A percentile compares a stretch with the other conserved stretches of the same genome.
These are phyloP conservation scores for Metschnikowia sp. DNA, from an alignment of 805 yeast genomes.

Conservation along the genomic window DNA sequence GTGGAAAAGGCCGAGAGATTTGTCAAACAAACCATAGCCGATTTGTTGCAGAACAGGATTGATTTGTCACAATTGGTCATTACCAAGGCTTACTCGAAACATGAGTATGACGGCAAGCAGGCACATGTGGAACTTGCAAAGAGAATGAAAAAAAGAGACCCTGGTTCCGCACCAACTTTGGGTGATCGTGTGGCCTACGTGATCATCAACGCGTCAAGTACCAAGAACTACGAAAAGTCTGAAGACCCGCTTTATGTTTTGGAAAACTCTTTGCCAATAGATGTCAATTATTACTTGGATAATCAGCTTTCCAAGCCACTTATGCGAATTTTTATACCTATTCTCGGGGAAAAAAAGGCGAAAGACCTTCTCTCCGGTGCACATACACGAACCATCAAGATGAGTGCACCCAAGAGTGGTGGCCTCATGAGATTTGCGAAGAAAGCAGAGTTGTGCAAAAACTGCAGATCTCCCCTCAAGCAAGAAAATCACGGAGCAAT, in stretches of 20 bases:
- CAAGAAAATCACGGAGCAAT: slow-evolving; percentile 61
- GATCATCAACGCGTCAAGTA: slow-evolving; percentile 72
- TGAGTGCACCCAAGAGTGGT: slow-evolving; percentile 74
- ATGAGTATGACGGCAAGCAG: slow-evolving; percentile 93
- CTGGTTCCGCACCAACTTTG: slow-evolving; percentile 93
- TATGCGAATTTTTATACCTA: slow-evolving; percentile 91
- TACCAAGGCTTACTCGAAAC: slow-evolving; percentile 83
- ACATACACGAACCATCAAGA: slow-evolving; percentile 75
- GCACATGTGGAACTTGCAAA: slow-evolving; percentile 97
- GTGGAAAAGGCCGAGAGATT: slow-evolving; percentile 79
- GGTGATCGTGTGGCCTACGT: slow-evolving; percentile 99
- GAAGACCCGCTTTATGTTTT: slow-evolving; percentile 94
- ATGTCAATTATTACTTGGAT: slow-evolving; percentile 88
- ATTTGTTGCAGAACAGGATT: slow-evolving; percentile 82
- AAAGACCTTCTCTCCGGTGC: slow-evolving; percentile 77
- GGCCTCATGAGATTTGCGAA: slow-evolving; percentile 91
- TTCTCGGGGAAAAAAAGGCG: slow-evolving; percentile 81
- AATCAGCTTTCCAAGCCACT: slow-evolving; percentile 92
- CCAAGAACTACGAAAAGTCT: slow-evolving; percentile 90
- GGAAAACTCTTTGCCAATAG: slow-evolving; percentile 90
- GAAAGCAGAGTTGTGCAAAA: slow-evolving; percentile 83
- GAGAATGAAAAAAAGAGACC: slow-evolving; percentile 92
- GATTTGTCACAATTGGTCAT: slow-evolving; percentile 93
- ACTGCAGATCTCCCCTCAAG: slow-evolving; percentile 79
- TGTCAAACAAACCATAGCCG: slow-evolving; percentile 86